phyloP scores from a whole-genome alignment of 1,139 yeast species.

The Zygosaccharomyces pseudobailii region DNA sequence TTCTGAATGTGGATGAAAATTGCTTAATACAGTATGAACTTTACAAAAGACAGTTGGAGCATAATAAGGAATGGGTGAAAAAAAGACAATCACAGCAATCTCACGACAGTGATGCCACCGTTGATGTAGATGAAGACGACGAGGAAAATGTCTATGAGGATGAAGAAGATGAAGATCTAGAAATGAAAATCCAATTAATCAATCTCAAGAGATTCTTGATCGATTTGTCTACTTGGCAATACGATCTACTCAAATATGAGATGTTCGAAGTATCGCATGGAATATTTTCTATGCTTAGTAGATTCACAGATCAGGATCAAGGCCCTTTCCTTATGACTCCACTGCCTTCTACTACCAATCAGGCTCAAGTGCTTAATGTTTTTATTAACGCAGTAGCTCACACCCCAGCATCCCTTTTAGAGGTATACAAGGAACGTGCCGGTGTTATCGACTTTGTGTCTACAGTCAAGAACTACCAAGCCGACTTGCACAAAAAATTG shows the following conservation, averaged over 20 bases:
- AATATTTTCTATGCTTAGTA: constrained; percentile 30
- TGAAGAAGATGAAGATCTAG: constrained; percentile 30
- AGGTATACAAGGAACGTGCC: constrained; percentile 26
- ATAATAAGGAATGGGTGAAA: constrained; percentile 22
- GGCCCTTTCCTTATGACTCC: constrained; percentile 33
- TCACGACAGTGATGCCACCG: constrained; percentile 30
- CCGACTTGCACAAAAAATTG: constrained; percentile 24
- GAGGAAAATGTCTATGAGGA: constrained; percentile 18
- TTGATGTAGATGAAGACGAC: constrained; percentile 18
- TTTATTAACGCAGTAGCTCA: constrained; percentile 27
- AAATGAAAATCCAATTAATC: constrained; percentile 30
- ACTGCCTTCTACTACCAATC: constrained; percentile 22
- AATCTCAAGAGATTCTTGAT: constrained; percentile 32
- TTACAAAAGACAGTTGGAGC: constrained; percentile 34
- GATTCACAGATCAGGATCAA: constrained; percentile 32
- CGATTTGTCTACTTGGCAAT: constrained; percentile 33
- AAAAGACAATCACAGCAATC: constrained; percentile 27
- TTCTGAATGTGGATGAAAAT: constrained; percentile 39
- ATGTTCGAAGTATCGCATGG: constrained; percentile 31
- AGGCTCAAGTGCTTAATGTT: constrained; percentile 25
- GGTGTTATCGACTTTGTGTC: constrained; percentile 28
- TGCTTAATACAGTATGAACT: constrained; percentile 38
- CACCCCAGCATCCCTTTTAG: constrained; percentile 26
- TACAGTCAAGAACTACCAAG: constrained; percentile 25
- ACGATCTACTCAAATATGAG: constrained; percentile 29